These are phyloP conservation scores for Colletotrichum gloeosporioides DNA, from an alignment of 2,329 filamentous ascomycete genomes.

Conservation along the genomic window DNA sequence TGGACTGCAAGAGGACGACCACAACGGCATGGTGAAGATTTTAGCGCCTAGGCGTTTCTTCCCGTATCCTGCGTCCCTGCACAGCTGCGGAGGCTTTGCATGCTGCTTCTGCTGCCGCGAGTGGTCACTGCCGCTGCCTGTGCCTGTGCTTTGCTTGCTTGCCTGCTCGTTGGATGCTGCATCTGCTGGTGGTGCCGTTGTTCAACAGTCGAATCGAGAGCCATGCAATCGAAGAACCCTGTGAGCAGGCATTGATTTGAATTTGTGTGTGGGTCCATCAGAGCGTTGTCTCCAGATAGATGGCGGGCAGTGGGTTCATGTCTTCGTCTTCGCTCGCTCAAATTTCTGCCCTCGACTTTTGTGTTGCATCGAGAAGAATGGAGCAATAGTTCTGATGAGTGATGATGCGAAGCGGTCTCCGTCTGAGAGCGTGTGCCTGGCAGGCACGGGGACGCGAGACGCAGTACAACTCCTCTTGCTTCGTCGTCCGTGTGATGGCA, in stretches of 20 bases:
- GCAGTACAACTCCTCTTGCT: background rate
- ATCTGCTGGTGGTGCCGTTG: background rate
- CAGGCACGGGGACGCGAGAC: conserved; percentile 1
- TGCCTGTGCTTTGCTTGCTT: background rate
- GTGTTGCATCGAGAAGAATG: conserved; percentile 15
- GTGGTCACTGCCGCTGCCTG: background rate
- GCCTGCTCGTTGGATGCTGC: background rate
- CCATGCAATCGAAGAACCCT: conserved; percentile 12
- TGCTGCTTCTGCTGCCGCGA: background rate
- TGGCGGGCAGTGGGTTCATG: conserved; percentile 9
- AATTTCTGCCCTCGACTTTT: background rate
- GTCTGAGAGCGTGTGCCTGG: background rate
- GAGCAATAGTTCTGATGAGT: background rate
- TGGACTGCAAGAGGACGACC: background rate
- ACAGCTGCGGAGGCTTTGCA: background rate
- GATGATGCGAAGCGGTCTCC: conserved; percentile 7
- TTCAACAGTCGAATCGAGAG: background rate
- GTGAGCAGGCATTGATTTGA: conserved; percentile 21
- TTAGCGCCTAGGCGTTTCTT: conserved; percentile 2
- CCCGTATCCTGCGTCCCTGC: background rate
- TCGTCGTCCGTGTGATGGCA: background rate
- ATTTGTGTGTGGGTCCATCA: conserved; percentile 13
- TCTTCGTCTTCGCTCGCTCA: background rate
- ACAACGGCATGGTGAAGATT: background rate
- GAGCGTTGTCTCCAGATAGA: conserved; percentile 9